Evolutionary conservation across 257 asterid species (phyloP), one percentile per base, ranked within the genome.

Genomic region (Linderniella brevidens): DNA sequence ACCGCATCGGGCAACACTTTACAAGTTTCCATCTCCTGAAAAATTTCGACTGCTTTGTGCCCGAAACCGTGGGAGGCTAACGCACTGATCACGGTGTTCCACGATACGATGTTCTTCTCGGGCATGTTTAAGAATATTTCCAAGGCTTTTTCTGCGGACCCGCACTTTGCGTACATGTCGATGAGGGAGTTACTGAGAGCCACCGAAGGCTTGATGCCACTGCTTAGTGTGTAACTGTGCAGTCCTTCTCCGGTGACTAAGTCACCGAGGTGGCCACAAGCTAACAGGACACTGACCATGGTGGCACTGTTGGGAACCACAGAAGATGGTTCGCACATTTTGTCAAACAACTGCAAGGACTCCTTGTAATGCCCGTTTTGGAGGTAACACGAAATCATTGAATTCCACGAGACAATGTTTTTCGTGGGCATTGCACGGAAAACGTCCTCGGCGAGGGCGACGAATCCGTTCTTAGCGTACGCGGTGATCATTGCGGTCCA

Each of bases 101-200:
- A 82, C 0, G 86, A 68, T 37, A 79, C 74, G 2, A 60, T 48
- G 46, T 65, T 68, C 50, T 68, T 79, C 63, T 60, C 66, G 0
- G 59, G 57, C 64, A 73, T 64, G 53, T 46, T 53, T 0, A 42
- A 18, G 17, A 76, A 80, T 46, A 69, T 50, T 9, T 61, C 72
- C 43, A 68, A 15, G 0, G 80, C 87, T 19, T 44, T 53, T 1
- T 65, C 78, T 46, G 70, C 36, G 9, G 69, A 67, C n/a, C 92
- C 87, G 54, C 92, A 78, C 63, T 76, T 82, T 39, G 87, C 78
- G 25, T 71, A 79, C 92, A 76, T 82, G 64, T 79, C 82, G 17
- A 79, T 39, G 14, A 76, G 79, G 39, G 87, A 66, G 58, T 76
- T 80, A 41, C 35, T 50, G 38, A 71, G 4, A 7, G 77, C 64